Conservation (phyloP, 805 yeast species). For the Lipomyces yamadae region DNA sequence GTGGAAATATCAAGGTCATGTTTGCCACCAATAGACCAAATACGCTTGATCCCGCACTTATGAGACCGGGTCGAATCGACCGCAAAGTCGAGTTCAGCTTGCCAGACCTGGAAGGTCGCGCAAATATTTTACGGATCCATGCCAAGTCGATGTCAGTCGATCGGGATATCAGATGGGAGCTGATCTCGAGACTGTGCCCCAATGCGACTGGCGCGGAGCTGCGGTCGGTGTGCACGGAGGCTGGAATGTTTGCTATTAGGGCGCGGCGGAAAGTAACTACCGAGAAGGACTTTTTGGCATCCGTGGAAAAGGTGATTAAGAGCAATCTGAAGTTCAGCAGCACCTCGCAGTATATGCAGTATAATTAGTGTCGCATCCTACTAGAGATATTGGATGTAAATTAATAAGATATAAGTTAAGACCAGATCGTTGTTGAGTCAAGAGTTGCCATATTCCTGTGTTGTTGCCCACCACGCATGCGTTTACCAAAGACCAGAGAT, state of each 20-base stretch:
- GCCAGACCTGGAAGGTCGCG: slow-evolving; percentile 97
- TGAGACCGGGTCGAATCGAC: slow-evolving; percentile 98
- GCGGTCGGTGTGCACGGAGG: slow-evolving; percentile 98
- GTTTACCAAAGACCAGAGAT: too few species aligned
- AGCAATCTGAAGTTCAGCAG: slow-evolving; percentile 98
- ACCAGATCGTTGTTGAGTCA: too few species aligned
- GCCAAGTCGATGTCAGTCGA: slow-evolving; percentile 98
- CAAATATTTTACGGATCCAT: slow-evolving; percentile 95
- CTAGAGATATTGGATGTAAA: not conserved
- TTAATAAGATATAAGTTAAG: not conserved
- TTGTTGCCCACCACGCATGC: too few species aligned
- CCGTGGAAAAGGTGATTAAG: slow-evolving; percentile 97
- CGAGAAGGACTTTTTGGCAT: slow-evolving; percentile 95
- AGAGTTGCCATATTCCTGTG: too few species aligned
- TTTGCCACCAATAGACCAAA: slow-evolving; percentile 99
- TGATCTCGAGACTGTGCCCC: slow-evolving; percentile 95
- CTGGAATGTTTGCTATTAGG: slow-evolving; percentile 99
- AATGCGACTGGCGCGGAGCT: slow-evolving; percentile 98
- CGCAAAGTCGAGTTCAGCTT: slow-evolving; percentile 96
- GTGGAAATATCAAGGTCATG: slow-evolving; percentile 99
- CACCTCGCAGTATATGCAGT: slow-evolving; percentile 96
- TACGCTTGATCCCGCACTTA: slow-evolving; percentile 94
- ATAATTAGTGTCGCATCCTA: slow-evolving; percentile 24
- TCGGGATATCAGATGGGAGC: slow-evolving; percentile 97
- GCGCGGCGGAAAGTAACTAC: slow-evolving; percentile 98